Evolutionary conservation across 345 rosid species (phyloP), one percentile per base, ranked within the genome.

Genomic region (Syzygium grande): DNA sequence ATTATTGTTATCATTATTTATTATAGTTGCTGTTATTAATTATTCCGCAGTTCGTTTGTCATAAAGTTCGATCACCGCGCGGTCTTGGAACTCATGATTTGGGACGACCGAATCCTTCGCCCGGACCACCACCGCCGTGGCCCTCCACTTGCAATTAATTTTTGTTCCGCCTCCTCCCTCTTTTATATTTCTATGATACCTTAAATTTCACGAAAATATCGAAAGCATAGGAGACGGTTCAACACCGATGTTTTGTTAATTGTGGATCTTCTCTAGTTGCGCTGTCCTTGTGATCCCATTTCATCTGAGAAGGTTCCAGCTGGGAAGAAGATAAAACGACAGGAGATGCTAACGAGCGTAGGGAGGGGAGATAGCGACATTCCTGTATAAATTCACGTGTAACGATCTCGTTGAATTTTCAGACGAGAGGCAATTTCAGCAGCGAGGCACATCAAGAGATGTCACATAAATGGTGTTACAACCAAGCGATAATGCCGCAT

Each of bases 391-490:
- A 61, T n/a, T n/a, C 30, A n/a, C 2, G 19, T 6, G 17, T 3
- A 12, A 13, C 6, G 73, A 61, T 61, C 19, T n/a, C 38, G 30
- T 61, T n/a, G 27, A n/a, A n/a, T 61, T n/a, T 61, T 61, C 9
- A 43, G 54, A 52, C n/a, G n/a, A 61, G 14, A 59, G 6, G 1
- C 0, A 3, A 12, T 61, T 27, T n/a, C 29, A n/a, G 1, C 9
- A 1, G 4, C 7, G 9, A n/a, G 0, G 2, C 3, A 61, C 6
- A 0, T 14, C 3, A 2, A 61, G 9, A n/a, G 73, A 12, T 6
- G 6, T 61, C 3, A 0, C 19, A 14, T 13, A 14, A n/a, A n/a
- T 13, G 9, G 29, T 7, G 19, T n/a, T 1, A 15, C 16, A 61
- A 30, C 19, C 13, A 13, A 61, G 19, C 2, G 10, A 14, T 61